Evolutionary conservation across 1,139 yeast genomes (phyloP).

Genomic region (Candida dubliniensis): DNA sequence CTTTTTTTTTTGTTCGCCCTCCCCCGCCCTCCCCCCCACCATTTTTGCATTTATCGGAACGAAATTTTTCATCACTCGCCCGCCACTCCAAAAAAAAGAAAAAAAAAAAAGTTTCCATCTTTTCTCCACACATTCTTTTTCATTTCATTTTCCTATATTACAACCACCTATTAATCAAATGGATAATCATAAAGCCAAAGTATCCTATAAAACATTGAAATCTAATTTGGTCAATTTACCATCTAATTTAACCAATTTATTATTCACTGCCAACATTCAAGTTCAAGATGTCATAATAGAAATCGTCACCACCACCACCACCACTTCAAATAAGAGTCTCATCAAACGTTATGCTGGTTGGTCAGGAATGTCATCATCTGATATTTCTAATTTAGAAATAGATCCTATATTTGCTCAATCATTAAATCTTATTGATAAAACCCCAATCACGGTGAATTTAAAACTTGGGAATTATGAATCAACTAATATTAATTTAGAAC

Average conservation of each 20-base stretch:
- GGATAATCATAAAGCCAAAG: constrained; percentile 39
- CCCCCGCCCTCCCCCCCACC: too few species aligned
- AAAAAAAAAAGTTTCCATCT: too few species aligned
- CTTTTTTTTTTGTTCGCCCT: not conserved
- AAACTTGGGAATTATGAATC: constrained; percentile 53
- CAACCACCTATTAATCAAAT: constrained; percentile 17
- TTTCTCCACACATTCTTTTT: too few species aligned
- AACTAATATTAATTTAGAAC: constrained; percentile 71
- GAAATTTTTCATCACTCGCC: too few species aligned
- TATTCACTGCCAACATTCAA: constrained; percentile 54
- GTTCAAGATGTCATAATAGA: constrained; percentile 65
- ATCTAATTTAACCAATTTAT: constrained; percentile 43
- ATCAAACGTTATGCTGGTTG: constrained; percentile 63
- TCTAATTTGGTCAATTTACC: constrained; percentile 65
- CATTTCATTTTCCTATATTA: not conserved
- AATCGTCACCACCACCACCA: constrained; percentile 24
- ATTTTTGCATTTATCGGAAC: too few species aligned
- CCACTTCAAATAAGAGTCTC: constrained; percentile 8
- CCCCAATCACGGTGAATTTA: constrained; percentile 41
- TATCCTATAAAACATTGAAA: constrained; percentile 37
- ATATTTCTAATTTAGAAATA: constrained; percentile 34
- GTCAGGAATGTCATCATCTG: constrained; percentile 61
- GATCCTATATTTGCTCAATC: constrained; percentile 43
- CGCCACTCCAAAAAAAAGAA: too few species aligned
- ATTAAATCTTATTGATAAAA: constrained; percentile 51